Conservation (phyloP, 257 asterid species). For the Solanum ossicruentum region DNA sequence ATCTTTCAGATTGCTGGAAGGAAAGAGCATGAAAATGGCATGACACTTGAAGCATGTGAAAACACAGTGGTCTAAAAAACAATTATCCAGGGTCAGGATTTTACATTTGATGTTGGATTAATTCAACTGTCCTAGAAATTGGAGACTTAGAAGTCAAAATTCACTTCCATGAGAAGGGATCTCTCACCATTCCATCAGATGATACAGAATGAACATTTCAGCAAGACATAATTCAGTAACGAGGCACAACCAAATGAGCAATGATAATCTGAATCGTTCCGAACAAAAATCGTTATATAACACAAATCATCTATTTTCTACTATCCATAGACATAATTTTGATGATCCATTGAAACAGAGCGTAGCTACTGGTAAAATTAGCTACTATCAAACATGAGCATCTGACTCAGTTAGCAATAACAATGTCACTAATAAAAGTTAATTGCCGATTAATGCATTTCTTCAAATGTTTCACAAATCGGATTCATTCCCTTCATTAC, state of each 20-base stretch:
- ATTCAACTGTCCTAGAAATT: neutral
- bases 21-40: neutral
- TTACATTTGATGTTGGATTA: neutral
- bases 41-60: neutral
- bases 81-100: neutral
- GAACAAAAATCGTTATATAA: neutral
- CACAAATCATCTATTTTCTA: neutral
- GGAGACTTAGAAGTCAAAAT: neutral
- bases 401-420: neutral
- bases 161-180: neutral
- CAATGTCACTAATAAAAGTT: neutral
- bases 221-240: neutral
- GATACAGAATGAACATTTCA: neutral
- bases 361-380: neutral
- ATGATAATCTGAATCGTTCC: neutral
- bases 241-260: neutral
- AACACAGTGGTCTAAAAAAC: neutral
- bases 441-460: neutral
- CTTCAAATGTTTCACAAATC: neutral
- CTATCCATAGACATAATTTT: neutral
- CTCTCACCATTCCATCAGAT: neutral
- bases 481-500: neutral
- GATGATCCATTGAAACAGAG: neutral
- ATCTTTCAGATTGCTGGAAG: neutral
- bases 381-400: neutral